These are phyloP conservation scores for Coemansia sp. DNA, from an alignment of 192 early-diverging fungal genomes.

Conservation along the genomic window DNA sequence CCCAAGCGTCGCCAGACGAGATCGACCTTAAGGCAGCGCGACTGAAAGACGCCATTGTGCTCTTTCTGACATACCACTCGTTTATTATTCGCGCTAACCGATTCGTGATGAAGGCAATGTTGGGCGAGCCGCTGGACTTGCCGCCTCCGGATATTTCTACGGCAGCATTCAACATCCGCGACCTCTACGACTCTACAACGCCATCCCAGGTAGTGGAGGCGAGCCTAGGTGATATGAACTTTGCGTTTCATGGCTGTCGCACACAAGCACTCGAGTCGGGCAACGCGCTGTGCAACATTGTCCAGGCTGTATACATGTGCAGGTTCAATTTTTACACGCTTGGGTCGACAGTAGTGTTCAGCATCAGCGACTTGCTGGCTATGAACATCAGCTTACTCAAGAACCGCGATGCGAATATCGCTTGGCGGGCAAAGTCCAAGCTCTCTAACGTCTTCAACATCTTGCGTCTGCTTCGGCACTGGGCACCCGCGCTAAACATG, in stretches of 20 bases:
- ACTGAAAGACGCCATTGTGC: slow-evolving; percentile 37
- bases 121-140: slow-evolving; percentile 38
- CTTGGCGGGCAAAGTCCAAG: slow-evolving; percentile 42
- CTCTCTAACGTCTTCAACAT: slow-evolving; percentile 38
- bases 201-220: slow-evolving; percentile 28
- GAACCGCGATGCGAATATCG: slow-evolving; percentile 23
- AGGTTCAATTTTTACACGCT: slow-evolving; percentile 46
- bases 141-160: slow-evolving; percentile 45
- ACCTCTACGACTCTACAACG: slow-evolving; percentile 41
- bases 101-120: slow-evolving; percentile 47
- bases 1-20: slow-evolving; percentile 23
- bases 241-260: slow-evolving; percentile 42
- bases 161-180: slow-evolving; percentile 36
- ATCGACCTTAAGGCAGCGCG: slow-evolving; percentile 38
- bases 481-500: slow-evolving; percentile 47
- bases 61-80: slow-evolving; percentile 43
- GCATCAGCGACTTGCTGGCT: slow-evolving; percentile 46
- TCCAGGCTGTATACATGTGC: slow-evolving; percentile 43
- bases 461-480: slow-evolving; percentile 44
- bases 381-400: slow-evolving; percentile 42
- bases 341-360: slow-evolving; percentile 44
- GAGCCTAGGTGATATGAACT: slow-evolving; percentile 14
- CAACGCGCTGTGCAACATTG: slow-evolving; percentile 40
- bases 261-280: slow-evolving; percentile 47
- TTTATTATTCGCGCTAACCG: slow-evolving; percentile 46